Evolutionary conservation across 148 eudicot genomes (phyloP), one percentile per base, ranked within the genome.

Genomic region (Chenopodium quinoa): DNA sequence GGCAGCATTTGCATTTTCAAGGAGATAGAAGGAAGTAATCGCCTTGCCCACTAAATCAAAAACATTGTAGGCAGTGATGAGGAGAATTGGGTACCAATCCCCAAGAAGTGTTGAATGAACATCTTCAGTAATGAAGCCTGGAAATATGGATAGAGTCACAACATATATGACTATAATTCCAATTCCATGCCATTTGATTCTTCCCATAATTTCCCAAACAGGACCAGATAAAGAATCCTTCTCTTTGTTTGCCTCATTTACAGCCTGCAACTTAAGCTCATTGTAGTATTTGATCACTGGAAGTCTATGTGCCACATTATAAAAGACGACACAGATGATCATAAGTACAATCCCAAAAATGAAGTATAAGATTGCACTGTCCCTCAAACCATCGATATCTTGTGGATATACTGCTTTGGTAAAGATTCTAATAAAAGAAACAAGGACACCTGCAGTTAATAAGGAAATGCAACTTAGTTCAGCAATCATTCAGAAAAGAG

Each of bases 121-220:
- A 68, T 97, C 99, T 82, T 94, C 99, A 3, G 98, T 94, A 32
- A 97, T 88, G 81, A 87, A 97, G 17, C 99, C 99, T 0, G 99
- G 99, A 75, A 94, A 97, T 78, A 97, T 94, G 12, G 94, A 84
- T 79, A 94, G 86, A 4, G 99, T 97, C 44, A 97, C 97, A 31
- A 91, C 88, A 69, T 94, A 97, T 23, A 94, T 84, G 75, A 90
- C 50, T 70, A 83, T 58, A 71, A 92, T 84, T 1, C 92, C 99
- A 27, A 82, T 75, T 2, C 98, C 95, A 17, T 86, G 88, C 97
- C 95, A 97, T 83, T 97, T 94, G 32, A 97, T 82, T 80, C 88
- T 84, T 46, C 93, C 97, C 52, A 92, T 87, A 58, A 97, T 82
- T 31, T 94, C 92, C 89, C 89, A 88, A 75, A 97, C 83, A 7